phyloP scores from a whole-genome alignment of 2,329 filamentous ascomycete genomes.

The Apiospora aurea region DNA sequence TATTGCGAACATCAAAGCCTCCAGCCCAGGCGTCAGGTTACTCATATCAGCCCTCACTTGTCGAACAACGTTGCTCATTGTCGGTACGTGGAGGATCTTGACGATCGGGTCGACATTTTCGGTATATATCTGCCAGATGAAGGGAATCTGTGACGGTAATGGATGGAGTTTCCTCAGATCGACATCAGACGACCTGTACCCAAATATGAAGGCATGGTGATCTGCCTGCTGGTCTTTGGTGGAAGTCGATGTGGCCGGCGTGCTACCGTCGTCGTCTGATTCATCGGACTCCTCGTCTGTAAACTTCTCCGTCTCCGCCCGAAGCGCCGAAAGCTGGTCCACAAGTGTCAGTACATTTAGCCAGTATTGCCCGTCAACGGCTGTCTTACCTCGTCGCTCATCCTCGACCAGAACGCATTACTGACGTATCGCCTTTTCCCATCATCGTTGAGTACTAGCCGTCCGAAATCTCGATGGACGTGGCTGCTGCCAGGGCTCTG shows the following conservation, averaged over 20 bases:
- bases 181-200: conserved; percentile 74
- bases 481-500: conserved; percentile 38
- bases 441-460: conserved; percentile 73
- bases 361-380: not conserved
- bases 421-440: conserved; percentile 77
- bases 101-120: conserved; percentile 78
- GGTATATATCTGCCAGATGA: conserved; percentile 74
- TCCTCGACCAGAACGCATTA: conserved; percentile 77
- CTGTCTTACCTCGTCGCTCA: conserved; percentile 73
- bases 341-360: conserved; percentile 31
- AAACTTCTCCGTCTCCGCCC: conserved; percentile 56
- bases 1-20: conserved; percentile 70
- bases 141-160: conserved; percentile 67
- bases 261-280: conserved; percentile 65
- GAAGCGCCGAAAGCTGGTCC: conserved; percentile 51
- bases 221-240: conserved; percentile 47
- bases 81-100: conserved; percentile 75
- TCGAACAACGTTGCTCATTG: conserved; percentile 66
- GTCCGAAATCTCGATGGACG: conserved; percentile 65
- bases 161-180: conserved; percentile 72
- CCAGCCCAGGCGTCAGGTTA: conserved; percentile 61
- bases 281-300: conserved; percentile 64
- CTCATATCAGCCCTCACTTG: conserved; percentile 66
- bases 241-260: conserved; percentile 49
- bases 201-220: conserved; percentile 76